A percentile compares a stretch with the other conserved stretches of the same genome.
Evolutionary conservation across 108 stramenopile genomes (phyloP).

Genomic region (Mediolabrus comicus): DNA sequence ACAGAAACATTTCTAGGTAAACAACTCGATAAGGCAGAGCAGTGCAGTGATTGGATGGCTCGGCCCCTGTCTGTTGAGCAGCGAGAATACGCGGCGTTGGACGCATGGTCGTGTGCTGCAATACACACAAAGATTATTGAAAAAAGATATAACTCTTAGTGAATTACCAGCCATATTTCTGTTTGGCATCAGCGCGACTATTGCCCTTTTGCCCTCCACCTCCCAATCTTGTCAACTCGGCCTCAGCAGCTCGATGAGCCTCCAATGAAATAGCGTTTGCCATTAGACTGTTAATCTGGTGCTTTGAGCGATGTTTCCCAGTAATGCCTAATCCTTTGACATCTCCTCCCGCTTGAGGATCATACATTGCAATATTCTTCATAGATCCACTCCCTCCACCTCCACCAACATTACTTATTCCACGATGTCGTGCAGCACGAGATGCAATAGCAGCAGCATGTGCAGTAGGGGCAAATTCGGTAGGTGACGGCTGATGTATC

Average conservation of each 20-base stretch:
- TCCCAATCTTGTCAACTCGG: slow-evolving; percentile 39
- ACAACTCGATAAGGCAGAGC: slow-evolving; percentile 74
- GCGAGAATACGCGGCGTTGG: slow-evolving; percentile 70
- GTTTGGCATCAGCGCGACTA: slow-evolving; percentile 38
- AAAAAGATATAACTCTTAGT: background rate
- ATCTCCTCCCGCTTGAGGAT: slow-evolving; percentile 39
- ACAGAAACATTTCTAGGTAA: slow-evolving; percentile 67
- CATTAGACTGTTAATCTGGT: slow-evolving; percentile 52
- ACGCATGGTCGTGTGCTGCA: slow-evolving; percentile 74
- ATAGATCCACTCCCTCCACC: slow-evolving; percentile 2
- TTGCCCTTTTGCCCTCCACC: slow-evolving; percentile 10
- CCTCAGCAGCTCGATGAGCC: slow-evolving; percentile 41
- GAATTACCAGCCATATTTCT: slow-evolving; percentile 48
- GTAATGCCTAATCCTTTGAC: slow-evolving; percentile 33
- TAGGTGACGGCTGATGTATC: slow-evolving; percentile 38
- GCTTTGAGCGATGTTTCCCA: slow-evolving; percentile 42
- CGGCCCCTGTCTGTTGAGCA: slow-evolving; percentile 65
- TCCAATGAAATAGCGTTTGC: slow-evolving; percentile 47
- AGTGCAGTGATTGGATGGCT: slow-evolving; percentile 62
- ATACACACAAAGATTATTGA: slow-evolving; percentile 38
- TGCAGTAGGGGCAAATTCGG: slow-evolving; percentile 43
- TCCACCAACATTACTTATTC: slow-evolving; percentile 7
- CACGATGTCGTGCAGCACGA: slow-evolving; percentile 27
- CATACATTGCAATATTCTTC: slow-evolving; percentile 42
- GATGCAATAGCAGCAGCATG: slow-evolving; percentile 46